Evolutionary conservation across 176 grass and related monocot genomes (phyloP), one percentile per base, ranked within the genome.

Genomic region (Urochloa ruziziensis): DNA sequence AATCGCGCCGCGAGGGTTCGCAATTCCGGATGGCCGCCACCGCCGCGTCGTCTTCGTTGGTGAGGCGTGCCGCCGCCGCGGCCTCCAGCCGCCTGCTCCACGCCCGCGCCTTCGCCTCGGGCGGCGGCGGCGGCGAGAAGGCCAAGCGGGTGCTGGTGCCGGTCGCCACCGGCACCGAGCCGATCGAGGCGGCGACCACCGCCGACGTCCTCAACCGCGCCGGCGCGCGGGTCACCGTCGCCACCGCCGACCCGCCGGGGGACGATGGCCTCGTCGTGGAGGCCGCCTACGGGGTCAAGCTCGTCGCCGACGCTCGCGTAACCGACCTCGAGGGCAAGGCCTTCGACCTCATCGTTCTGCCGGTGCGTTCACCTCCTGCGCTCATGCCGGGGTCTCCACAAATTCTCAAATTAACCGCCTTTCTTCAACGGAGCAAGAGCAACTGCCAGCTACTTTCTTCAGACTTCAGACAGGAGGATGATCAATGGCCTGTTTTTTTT

Each of bases 161-260:
- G 49, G 80, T 94, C 68, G 89, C 89, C 17, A 59, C 75, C 47
- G 92, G 92, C 78, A 94, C 92, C 67, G 92, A 94, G 84, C 92
- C 92, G 9, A 18, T 94, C 6, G 90, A 94, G 81, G 93, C 87
- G 25, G 90, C 90, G 2, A 62, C 88, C 39, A 85, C 82, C 49
- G 88, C 88, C 28, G 90, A 92, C 70, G 40, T 94, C 53, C 93
- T 94, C 78, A 91, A 87, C 74, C 87, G 93, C 30, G 84, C 87
- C 48, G 90, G 93, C 35, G 84, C 87, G 10, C 56, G 86, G 53
- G 87, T 94, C 62, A 94, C 90, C 13, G 79, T 92, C 43, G 90
- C 93, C 16, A 92, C 90, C 23, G 82, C 60, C 9, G 90, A 80
- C 73, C 85, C 84, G 40, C 39, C 43, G 7, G 82, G 73, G 21